Percentiles rank a stretch among this genome's conserved stretches.
Evolutionary conservation across 306 rosid species (phyloP).

Genomic region (Citrullus amarus): DNA sequence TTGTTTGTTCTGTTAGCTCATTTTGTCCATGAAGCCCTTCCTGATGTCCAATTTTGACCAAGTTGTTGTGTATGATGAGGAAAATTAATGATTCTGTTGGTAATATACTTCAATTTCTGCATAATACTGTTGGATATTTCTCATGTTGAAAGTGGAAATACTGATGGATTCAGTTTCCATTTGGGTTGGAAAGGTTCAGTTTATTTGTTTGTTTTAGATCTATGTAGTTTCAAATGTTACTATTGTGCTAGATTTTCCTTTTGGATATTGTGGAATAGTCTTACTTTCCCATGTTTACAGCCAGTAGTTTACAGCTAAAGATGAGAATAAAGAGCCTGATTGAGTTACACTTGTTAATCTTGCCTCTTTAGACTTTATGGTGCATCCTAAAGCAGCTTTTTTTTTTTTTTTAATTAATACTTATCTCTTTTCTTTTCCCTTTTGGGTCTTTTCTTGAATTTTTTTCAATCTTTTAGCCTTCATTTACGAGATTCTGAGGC

Average conservation of each 20-base stretch:
- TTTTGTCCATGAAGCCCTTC: neutral
- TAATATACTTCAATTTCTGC: neutral
- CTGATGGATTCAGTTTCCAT: neutral
- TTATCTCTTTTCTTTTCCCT: conserved; percentile 2
- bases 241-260: neutral
- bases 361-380: conserved; percentile 12
- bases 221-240: neutral
- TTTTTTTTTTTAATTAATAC: neutral
- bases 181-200: neutral
- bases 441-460: neutral
- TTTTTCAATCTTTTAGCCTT: neutral
- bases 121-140: neutral
- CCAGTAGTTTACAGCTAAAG: neutral
- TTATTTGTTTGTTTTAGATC: neutral
- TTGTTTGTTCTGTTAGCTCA: neutral
- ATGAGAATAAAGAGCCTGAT: neutral
- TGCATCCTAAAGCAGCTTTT: conserved; percentile 11
- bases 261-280: neutral
- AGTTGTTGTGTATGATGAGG: neutral
- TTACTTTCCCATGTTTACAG: neutral
- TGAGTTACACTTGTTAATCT: conserved; percentile 5
- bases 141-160: neutral
- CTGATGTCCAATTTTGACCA: neutral
- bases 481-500: conserved; percentile 2
- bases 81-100: neutral